Base-by-base conservation (phyloP, 345 rosid species). In the Euphorbia lathyris region DNA sequence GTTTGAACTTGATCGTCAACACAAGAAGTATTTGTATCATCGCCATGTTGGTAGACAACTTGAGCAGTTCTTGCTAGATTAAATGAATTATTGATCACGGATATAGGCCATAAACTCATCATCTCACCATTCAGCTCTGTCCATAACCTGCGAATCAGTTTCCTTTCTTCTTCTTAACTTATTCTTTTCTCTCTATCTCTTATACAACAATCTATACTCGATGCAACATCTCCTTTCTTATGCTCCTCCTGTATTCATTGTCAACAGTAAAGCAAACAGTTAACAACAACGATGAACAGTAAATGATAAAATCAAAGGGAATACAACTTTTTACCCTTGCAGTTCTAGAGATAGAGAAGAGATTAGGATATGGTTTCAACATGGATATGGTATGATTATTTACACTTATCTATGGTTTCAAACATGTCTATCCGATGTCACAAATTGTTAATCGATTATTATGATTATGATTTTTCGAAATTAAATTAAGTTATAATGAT, bases 151-250 rank as follows among this genome's bases (percentile, higher is more conserved):
- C 70, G 57, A 43, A 78, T 78, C 10, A 22, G 50, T 62, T 68
- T 40, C 57, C 77, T 70, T n/a, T n/a, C n/a, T n/a, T n/a, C n/a
- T n/a, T n/a, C n/a, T n/a, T n/a, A 57, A 22, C 74, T 17, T n/a
- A n/a, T n/a, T n/a, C n/a, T n/a, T n/a, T n/a, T n/a, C 0, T 2
- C 45, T 19, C 61, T 65, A 26, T 73, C 77, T 25, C 43, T 73
- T 68, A 43, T 73, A 60, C 55, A 58, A 16, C 77, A 78, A 53
- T 70, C 52, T 45, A 78, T 66, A 27, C 77, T 73, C 0, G 67
- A 69, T 9, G 77, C 74, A 17, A 78, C 77, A 60, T 78, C 81
- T 60, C 77, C 81, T 66, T 75, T 73, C 53, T 65, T 74, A 63
- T 69, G 65, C 71, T 78, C 81, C 64, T 69, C 77, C 81, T 78